phyloP scores from a whole-genome alignment of 257 asterid genomes.

The Linderniella brevidens region DNA sequence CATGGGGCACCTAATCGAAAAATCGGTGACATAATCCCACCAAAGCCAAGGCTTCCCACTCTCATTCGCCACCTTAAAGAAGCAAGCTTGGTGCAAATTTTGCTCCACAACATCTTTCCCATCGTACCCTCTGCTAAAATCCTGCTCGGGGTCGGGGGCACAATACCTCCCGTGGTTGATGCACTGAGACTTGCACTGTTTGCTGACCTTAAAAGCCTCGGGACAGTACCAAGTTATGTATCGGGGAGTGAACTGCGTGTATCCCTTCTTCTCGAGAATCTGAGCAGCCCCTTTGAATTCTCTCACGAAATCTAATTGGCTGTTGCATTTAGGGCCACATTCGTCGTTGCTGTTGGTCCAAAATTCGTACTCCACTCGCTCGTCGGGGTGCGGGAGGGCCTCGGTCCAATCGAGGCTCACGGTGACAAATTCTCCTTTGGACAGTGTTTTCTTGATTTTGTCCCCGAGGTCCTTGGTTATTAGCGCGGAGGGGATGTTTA shows the following conservation, averaged over 20 bases:
- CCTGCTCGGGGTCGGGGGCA: constrained; percentile 71
- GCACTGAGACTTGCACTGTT: constrained; percentile 67
- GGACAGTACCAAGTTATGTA: constrained; percentile 71
- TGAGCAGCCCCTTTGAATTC: constrained; percentile 88
- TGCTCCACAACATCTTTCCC: constrained; percentile 66
- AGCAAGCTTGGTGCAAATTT: constrained; percentile 52
- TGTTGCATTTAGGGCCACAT: constrained; percentile 81
- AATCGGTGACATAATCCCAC: constrained; percentile 69
- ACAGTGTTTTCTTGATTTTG: constrained; percentile 41
- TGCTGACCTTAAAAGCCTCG: constrained; percentile 43
- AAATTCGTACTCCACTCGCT: constrained; percentile 80
- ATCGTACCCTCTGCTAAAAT: constrained; percentile 53
- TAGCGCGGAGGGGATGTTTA: constrained; percentile 77
- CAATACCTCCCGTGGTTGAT: constrained; percentile 62
- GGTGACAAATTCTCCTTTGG: constrained; percentile 60
- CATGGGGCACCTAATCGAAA: constrained; percentile 58
- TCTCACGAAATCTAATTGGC: constrained; percentile 62
- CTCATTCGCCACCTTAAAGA: constrained; percentile 51
- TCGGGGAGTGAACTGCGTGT: constrained; percentile 67
- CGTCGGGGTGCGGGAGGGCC: constrained; percentile 96
- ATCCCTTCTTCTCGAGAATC: constrained; percentile 79
- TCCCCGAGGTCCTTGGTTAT: constrained; percentile 78
- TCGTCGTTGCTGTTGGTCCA: constrained; percentile 94
- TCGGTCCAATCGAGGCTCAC: constrained; percentile 90
- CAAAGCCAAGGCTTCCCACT: constrained; percentile 61